Conservation (phyloP, 768 basidiomycete species). For the Tricholoma flavovirens region DNA sequence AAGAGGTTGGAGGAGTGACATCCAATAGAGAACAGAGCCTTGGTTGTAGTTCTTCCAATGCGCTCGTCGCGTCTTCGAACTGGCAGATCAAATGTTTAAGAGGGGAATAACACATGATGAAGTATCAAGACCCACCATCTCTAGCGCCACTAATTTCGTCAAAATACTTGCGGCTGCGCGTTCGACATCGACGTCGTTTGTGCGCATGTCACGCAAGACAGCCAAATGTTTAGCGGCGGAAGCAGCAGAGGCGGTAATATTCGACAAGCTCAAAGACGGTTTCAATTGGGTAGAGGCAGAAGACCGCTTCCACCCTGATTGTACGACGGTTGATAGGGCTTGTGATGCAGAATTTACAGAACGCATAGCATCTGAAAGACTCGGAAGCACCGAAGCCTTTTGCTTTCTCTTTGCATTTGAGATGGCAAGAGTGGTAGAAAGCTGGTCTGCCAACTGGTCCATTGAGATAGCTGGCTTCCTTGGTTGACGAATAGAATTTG, state of each 20-base stretch:
- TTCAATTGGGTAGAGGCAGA: constrained; percentile 20
- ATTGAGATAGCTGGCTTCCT: constrained; percentile 6
- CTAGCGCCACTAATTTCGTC: constrained; percentile 61
- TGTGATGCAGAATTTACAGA: constrained; percentile 60
- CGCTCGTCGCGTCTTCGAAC: constrained; percentile 46
- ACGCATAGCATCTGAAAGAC: constrained; percentile 47
- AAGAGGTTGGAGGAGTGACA: constrained; percentile 6
- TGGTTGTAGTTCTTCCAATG: constrained; percentile 42
- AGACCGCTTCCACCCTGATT: constrained; percentile 56
- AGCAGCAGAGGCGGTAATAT: constrained; percentile 29
- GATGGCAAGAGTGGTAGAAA: constrained; percentile 22
- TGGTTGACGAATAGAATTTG: not conserved
- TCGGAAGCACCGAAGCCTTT: constrained; percentile 16
- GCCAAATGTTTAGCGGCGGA: constrained; percentile 40
- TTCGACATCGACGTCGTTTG: constrained; percentile 60
- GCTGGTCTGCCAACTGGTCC: constrained; percentile 26
- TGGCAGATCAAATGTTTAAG: not conserved
- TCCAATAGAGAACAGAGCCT: constrained; percentile 33
- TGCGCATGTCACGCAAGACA: constrained; percentile 38
- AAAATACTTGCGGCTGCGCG: constrained; percentile 63
- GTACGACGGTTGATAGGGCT: constrained; percentile 42
- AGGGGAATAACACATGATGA: not conserved
- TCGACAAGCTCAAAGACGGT: constrained; percentile 22
- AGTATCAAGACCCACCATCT: constrained; percentile 54
- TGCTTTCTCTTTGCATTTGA: constrained; percentile 26